Conservation (phyloP, 192 early-diverging fungal species). For the Entomortierella chlamydospora region DNA sequence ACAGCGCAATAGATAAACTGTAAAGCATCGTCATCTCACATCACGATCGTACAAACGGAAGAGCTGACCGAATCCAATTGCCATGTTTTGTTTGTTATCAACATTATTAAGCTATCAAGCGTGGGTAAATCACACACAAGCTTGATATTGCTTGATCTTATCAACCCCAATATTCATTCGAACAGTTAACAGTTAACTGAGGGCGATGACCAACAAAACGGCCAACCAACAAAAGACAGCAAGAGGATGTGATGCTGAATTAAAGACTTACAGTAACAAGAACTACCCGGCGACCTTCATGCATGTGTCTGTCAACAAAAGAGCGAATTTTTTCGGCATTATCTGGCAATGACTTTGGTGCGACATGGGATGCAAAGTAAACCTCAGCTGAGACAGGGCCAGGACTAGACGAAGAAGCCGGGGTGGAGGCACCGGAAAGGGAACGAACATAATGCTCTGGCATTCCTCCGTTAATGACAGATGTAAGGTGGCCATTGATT, state of each 20-base stretch:
- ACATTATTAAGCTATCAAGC: too few relatives aligned
- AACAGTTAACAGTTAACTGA: too few relatives aligned
- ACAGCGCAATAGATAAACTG: too few relatives aligned
- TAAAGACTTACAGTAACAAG: conserved; percentile 77
- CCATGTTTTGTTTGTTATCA: too few relatives aligned
- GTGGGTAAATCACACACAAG: too few relatives aligned
- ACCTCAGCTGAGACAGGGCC: conserved; percentile 64
- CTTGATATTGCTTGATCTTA: neutral
- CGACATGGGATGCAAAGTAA: conserved; percentile 78
- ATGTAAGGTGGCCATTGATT: neutral
- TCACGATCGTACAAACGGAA: too few relatives aligned
- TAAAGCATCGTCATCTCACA: too few relatives aligned
- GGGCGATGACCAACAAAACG: conserved; percentile 32
- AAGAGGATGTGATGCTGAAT: conserved; percentile 12
- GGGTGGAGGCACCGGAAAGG: conserved; percentile 22
- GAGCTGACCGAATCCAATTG: too few relatives aligned
- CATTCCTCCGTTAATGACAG: conserved; percentile 10
- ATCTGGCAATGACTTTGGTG: conserved; percentile 72
- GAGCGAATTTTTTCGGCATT: conserved; percentile 65
- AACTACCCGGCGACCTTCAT: conserved; percentile 73
- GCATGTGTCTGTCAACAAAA: conserved; percentile 69
- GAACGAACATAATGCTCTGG: conserved; percentile 11
- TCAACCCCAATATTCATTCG: neutral
- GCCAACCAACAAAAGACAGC: neutral
- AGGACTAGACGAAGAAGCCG: conserved; percentile 32